These are phyloP conservation scores for Abelmoschus esculentus DNA, from an alignment of 345 rosid species.

Conservation along the genomic window DNA sequence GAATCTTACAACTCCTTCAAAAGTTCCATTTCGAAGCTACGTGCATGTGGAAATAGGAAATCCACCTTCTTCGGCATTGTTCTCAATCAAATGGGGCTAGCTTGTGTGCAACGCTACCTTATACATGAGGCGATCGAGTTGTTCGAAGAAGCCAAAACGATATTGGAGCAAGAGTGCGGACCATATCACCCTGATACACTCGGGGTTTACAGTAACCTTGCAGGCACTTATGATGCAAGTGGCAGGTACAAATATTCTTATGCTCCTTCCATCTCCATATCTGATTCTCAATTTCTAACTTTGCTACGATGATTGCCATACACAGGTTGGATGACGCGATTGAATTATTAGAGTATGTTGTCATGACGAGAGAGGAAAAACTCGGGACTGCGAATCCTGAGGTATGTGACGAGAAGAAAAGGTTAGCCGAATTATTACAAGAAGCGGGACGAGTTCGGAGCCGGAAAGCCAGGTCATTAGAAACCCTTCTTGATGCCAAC, in stretches of 20 bases:
- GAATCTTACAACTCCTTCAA: conserved; percentile 69
- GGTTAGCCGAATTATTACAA: too few species aligned
- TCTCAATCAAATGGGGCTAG: conserved; percentile 87
- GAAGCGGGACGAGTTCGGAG: too few species aligned
- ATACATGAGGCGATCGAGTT: conserved; percentile 72
- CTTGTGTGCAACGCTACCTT: conserved; percentile 64
- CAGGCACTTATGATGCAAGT: conserved; percentile 89
- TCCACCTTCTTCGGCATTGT: conserved; percentile 81
- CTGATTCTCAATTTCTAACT: too few species aligned
- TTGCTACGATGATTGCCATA: too few species aligned
- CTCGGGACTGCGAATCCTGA: too few species aligned
- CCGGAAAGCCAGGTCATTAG: too few species aligned
- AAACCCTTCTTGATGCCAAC: too few species aligned
- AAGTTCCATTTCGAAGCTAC: conserved; percentile 57
- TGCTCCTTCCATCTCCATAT: not conserved
- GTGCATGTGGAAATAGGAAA: conserved; percentile 70
- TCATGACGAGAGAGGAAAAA: too few species aligned
- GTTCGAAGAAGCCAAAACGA: conserved; percentile 73
- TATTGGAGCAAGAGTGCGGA: conserved; percentile 74
- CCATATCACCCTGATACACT: conserved; percentile 83
- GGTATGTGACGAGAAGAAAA: too few species aligned
- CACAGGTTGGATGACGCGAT: too few species aligned
- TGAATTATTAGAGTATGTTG: too few species aligned
- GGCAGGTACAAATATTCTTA: conserved; percentile 55
- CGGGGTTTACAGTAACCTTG: conserved; percentile 84